These are phyloP conservation scores for Celoporthe dispersa DNA, from an alignment of 2,329 filamentous ascomycete genomes.

Conservation along the genomic window DNA sequence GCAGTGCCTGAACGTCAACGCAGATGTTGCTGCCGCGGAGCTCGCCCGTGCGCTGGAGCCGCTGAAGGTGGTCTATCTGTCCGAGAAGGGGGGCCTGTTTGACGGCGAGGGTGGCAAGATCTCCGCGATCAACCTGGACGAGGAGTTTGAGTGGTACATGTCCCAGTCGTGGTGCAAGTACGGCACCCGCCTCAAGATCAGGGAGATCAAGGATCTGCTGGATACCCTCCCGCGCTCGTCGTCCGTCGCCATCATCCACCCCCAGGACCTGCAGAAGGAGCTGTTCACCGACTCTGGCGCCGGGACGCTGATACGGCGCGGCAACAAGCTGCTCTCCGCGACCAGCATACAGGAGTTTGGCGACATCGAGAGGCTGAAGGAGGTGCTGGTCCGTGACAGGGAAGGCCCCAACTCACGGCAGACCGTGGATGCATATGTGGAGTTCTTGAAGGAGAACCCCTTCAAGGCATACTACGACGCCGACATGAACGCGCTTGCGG, in stretches of 20 bases:
- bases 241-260: slow-evolving; percentile 96
- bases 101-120: slow-evolving; percentile 95
- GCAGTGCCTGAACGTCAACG: slow-evolving; percentile 95
- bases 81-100: slow-evolving; percentile 95
- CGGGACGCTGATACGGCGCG: slow-evolving; percentile 88
- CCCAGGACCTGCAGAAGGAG: slow-evolving; percentile 93
- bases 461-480: slow-evolving; percentile 97
- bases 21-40: slow-evolving; percentile 93
- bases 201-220: slow-evolving; percentile 93
- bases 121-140: slow-evolving; percentile 94
- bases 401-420: slow-evolving; percentile 81
- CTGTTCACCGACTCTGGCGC: slow-evolving; percentile 95
- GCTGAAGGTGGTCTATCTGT: slow-evolving; percentile 97
- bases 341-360: slow-evolving; percentile 74
- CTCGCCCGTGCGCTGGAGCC: slow-evolving; percentile 87
- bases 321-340: slow-evolving; percentile 83
- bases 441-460: slow-evolving; percentile 73
- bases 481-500: slow-evolving; percentile 86
- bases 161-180: slow-evolving; percentile 92
- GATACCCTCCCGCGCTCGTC: slow-evolving; percentile 88
- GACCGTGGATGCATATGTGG: slow-evolving; percentile 85
- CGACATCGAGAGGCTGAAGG: slow-evolving; percentile 77
- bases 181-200: slow-evolving; percentile 94
- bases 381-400: slow-evolving; percentile 79
- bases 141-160: slow-evolving; percentile 94